These are phyloP conservation scores for Geotrichum candidum DNA, from an alignment of 1,139 yeast genomes.

Conservation along the genomic window DNA sequence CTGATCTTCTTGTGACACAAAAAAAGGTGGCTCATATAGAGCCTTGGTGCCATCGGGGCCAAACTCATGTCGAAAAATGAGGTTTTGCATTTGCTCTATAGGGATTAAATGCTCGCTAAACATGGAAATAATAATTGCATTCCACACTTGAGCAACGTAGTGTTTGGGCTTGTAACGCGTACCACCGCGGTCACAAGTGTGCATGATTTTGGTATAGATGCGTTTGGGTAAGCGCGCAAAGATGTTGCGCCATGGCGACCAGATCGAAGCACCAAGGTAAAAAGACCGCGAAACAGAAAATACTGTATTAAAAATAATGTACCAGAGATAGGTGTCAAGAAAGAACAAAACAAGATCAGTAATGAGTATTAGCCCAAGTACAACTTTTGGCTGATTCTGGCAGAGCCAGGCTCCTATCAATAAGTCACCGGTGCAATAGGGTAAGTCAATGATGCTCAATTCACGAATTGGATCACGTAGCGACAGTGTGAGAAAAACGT, in stretches of 20 bases:
- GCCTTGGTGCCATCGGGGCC: constrained; percentile 35
- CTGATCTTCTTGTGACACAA: constrained; percentile 68
- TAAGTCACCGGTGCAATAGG: constrained; percentile 58
- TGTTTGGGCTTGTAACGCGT: constrained; percentile 42
- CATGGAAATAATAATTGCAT: constrained; percentile 68
- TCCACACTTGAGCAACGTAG: constrained; percentile 71
- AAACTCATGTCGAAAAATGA: constrained; percentile 48
- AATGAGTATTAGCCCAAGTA: constrained; percentile 49
- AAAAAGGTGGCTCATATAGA: constrained; percentile 54
- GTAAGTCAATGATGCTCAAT: constrained; percentile 51
- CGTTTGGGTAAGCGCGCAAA: constrained; percentile 71
- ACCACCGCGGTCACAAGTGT: constrained; percentile 42
- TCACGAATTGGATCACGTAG: constrained; percentile 73
- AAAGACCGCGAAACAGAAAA: constrained; percentile 68
- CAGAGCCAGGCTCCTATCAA: constrained; percentile 51
- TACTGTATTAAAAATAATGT: constrained; percentile 69
- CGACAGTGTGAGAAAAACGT: constrained; percentile 71
- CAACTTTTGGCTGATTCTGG: constrained; percentile 51
- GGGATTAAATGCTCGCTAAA: constrained; percentile 74
- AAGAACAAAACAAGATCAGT: constrained; percentile 73
- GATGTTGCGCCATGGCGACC: constrained; percentile 84
- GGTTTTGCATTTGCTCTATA: constrained; percentile 52
- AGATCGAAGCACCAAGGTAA: constrained; percentile 67
- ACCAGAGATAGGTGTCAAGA: constrained; percentile 85
- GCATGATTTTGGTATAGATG: constrained; percentile 58